phyloP scores from a whole-genome alignment of 306 rosid genomes.

The Dalbergia cochinchinensis region DNA sequence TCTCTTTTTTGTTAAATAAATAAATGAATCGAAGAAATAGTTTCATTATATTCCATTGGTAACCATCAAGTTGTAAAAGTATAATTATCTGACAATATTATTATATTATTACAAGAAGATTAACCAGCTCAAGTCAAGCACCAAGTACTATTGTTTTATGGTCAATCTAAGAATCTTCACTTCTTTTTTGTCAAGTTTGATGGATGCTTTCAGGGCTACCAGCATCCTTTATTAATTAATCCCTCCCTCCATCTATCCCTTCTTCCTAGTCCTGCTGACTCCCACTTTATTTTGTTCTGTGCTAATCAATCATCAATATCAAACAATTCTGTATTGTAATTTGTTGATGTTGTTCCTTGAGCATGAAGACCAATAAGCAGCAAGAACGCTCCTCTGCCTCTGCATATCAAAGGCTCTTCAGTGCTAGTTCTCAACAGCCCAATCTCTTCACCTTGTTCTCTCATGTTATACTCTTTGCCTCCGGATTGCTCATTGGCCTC shows the following conservation, averaged over 20 bases:
- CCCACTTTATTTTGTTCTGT: background rate
- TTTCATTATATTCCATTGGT: background rate
- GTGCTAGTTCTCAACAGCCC: constrained; percentile 4
- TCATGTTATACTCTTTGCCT: constrained; percentile 52
- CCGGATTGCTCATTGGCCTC: constrained; percentile 65
- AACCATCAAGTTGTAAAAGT: background rate
- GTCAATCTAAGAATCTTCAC: background rate
- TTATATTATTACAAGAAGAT: background rate
- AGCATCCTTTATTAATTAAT: background rate
- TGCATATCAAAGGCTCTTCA: background rate
- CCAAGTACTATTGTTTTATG: background rate
- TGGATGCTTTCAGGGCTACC: background rate
- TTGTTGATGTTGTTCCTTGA: background rate
- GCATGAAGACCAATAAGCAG: background rate
- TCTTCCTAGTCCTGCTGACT: background rate
- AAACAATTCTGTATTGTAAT: no score
- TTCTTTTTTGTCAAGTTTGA: background rate
- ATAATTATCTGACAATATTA: no score
- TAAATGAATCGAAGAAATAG: no score
- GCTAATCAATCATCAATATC: background rate
- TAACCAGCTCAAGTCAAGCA: background rate
- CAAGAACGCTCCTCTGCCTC: background rate
- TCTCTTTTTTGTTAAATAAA: no score
- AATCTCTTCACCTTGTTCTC: constrained; percentile 48
- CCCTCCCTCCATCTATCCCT: no score